Evolutionary conservation across 1,284 basidiomycete species (phyloP), one percentile per base, ranked within the genome.

Genomic region (Rhizopogon parksii): DNA sequence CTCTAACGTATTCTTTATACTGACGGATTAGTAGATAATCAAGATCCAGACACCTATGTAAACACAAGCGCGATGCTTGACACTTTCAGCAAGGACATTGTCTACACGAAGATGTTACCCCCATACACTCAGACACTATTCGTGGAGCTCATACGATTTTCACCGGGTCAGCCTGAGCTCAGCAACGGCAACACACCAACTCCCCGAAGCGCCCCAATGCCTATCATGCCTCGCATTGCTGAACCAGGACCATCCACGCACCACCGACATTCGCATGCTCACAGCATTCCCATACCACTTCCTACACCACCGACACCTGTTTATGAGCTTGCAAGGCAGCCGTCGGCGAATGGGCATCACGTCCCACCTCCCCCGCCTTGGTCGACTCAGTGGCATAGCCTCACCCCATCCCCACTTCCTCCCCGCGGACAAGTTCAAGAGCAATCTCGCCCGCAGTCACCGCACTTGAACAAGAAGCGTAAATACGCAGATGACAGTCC

Each of bases 1-100:
- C 0, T 25, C 7, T 35, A 39, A 27, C 45, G 46, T 51, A 55
- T 40, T 32, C 14, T 50, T 30, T 48, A 54, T 35, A 47, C 37
- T 61, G 32, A 58, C 42, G 21, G 12, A 14, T 34, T 19, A 57
- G 46, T 60, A 74, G 79, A 78, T 47, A 71, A 75, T 40, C 65
- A 57, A 53, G 73, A 76, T 30, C 61, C 59, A 0, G 80, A 84
- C 43, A 69, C 74, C 1, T 89, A 83, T 60, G 79, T 89, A 36
- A 78, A 89, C 59, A 81, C 79, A 2, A 75, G 77, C 56, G 77
- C 78, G 54, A 90, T 89, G 82, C 66, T 88, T 27, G 82, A 88
- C 50, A 80, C 72, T 15, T 85, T 79, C 61, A 85, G 83, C 70
- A 84, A 79, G 59, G 82, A 83, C 21, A 69, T 88, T 52, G 71